Conservation (phyloP, 192 early-diverging fungal genomes). For the Lunasporangiospora selenospora region DNA sequence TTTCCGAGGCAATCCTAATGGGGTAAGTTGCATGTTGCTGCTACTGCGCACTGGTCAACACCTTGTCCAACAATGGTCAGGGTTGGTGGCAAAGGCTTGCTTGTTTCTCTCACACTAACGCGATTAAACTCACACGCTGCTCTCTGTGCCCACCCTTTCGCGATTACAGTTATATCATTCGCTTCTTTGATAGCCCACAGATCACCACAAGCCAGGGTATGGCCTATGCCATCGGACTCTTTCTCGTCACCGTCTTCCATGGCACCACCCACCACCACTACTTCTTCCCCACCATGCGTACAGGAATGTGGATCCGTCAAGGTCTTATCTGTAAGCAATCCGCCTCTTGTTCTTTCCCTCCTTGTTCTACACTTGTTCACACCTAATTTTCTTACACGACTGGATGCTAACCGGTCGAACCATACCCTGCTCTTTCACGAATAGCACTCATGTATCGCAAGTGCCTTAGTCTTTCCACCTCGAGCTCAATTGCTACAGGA, state of each 20-base stretch:
- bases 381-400: neutral
- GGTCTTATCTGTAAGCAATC: constrained; percentile 16
- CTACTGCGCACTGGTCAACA: too few relatives aligned
- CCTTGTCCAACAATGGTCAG: too few relatives aligned
- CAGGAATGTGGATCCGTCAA: constrained; percentile 43
- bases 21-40: too few relatives aligned
- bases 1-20: constrained; percentile 50
- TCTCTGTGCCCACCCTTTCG: neutral
- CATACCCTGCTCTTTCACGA: neutral
- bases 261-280: constrained; percentile 50
- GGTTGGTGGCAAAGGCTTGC: too few relatives aligned
- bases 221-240: constrained; percentile 41
- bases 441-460: constrained; percentile 50
- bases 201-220: constrained; percentile 25
- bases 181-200: constrained; percentile 30
- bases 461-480: constrained; percentile 44
- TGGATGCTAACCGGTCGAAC: neutral
- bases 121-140: too few relatives aligned
- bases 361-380: too few relatives aligned
- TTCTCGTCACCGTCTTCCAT: constrained; percentile 46
- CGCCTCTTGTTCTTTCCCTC: neutral
- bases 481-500: constrained; percentile 45
- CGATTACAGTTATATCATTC: constrained; percentile 32
- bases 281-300: constrained; percentile 51
- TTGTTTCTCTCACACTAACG: too few relatives aligned